Evolutionary conservation across 345 rosid species (phyloP).

Genomic region (Clarkia xantiana): DNA sequence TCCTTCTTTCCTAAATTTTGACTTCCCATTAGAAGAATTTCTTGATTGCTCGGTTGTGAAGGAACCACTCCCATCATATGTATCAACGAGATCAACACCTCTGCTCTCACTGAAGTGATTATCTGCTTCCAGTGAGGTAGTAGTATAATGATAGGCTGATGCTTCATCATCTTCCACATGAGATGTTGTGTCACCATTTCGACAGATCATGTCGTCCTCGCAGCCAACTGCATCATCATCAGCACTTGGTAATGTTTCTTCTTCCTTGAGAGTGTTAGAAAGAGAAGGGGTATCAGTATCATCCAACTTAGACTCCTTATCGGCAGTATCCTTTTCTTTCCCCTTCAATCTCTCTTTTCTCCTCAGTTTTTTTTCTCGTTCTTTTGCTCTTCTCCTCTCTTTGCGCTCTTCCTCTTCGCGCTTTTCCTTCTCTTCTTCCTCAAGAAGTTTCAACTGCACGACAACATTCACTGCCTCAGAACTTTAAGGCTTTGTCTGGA

Average conservation of each 20-base stretch:
- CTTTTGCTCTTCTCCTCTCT: conserved; percentile 79
- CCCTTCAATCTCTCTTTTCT: conserved; percentile 91
- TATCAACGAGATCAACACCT: conserved; percentile 22
- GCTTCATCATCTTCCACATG: conserved; percentile 32
- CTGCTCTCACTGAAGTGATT: conserved; percentile 26
- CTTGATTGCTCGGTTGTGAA: conserved; percentile 34
- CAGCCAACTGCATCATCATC: conserved; percentile 26
- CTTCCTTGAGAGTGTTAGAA: conserved; percentile 23
- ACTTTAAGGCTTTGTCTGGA: too few species aligned
- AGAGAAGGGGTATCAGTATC: conserved; percentile 6
- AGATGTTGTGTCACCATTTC: conserved; percentile 34
- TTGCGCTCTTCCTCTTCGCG: conserved; percentile 89
- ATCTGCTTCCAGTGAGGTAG: conserved; percentile 17
- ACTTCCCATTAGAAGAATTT: conserved; percentile 37
- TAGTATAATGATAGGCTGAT: too few species aligned
- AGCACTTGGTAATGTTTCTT: conserved; percentile 27
- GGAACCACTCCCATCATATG: conserved; percentile 36
- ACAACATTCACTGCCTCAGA: too few species aligned
- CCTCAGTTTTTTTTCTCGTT: conserved; percentile 79
- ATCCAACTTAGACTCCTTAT: conserved; percentile 21
- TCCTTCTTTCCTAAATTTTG: conserved; percentile 38
- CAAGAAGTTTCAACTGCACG: conserved; percentile 68
- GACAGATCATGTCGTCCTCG: conserved; percentile 24
- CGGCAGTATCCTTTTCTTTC: conserved; percentile 68
- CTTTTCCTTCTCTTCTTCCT: conserved; percentile 95